phyloP scores from a whole-genome alignment of 2,329 filamentous ascomycete species.

The Aureobasidium sp. region DNA sequence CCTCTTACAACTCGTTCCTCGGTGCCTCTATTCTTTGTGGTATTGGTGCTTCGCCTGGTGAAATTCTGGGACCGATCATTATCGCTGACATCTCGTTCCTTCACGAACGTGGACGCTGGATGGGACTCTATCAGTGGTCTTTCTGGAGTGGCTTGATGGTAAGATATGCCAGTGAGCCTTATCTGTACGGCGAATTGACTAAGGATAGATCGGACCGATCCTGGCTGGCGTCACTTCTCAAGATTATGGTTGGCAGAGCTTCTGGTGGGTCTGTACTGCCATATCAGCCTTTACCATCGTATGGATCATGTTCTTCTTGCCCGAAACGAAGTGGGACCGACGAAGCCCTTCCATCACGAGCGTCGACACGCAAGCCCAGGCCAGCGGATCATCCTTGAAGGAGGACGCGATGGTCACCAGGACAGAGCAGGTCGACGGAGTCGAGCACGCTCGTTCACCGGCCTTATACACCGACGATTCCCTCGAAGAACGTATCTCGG shows the following conservation, averaged over 20 bases:
- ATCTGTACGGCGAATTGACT: background rate
- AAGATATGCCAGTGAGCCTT: constrained; percentile 14
- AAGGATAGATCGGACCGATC: constrained; percentile 21
- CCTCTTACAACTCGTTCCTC: constrained; percentile 32
- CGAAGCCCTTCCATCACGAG: background rate
- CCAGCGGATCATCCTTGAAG: background rate
- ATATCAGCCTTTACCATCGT: constrained; percentile 38
- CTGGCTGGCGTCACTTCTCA: constrained; percentile 38
- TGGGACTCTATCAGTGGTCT: constrained; percentile 42
- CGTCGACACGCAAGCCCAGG: no score
- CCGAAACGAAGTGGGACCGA: background rate
- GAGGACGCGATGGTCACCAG: background rate
- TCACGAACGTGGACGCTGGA: constrained; percentile 34
- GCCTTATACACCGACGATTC: background rate
- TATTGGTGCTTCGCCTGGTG: constrained; percentile 34
- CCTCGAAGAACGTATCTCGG: background rate
- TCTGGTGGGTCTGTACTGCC: constrained; percentile 43
- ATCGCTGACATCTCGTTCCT: constrained; percentile 38
- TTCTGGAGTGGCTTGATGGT: constrained; percentile 50
- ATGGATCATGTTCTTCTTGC: constrained; percentile 37
- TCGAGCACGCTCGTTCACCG: background rate
- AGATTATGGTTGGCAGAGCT: constrained; percentile 39
- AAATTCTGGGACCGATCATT: constrained; percentile 35
- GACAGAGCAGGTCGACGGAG: background rate
- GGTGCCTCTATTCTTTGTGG: constrained; percentile 36